Evolutionary conservation across 257 asterid species (phyloP).

Genomic region (Capsicum rhomboideum): DNA sequence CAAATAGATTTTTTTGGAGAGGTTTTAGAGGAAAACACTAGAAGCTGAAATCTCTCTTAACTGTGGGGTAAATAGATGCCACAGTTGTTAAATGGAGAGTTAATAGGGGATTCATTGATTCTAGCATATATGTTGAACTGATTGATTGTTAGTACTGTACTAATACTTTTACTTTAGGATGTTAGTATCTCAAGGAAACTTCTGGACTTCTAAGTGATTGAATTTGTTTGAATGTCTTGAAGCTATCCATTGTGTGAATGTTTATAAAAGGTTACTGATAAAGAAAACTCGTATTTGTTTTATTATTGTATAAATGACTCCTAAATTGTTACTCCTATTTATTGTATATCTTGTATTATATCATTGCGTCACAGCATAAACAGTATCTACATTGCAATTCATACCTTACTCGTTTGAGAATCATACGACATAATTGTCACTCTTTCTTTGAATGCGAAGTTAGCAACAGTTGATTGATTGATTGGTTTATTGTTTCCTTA

Average conservation of each 20-base stretch:
- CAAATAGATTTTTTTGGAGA: background rate
- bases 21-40: too few relatives aligned
- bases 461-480: too few relatives aligned
- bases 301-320: too few relatives aligned
- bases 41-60: background rate
- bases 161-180: conserved; percentile 31
- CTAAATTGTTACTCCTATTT: too few relatives aligned
- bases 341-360: too few relatives aligned
- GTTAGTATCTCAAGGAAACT: conserved; percentile 18
- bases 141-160: conserved; percentile 22
- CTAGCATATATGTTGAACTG: background rate
- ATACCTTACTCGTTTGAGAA: background rate
- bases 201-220: conserved; percentile 22
- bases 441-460: too few relatives aligned
- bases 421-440: background rate
- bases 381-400: background rate
- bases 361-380: background rate
- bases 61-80: background rate
- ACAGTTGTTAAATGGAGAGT: background rate
- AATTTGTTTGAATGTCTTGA: conserved; percentile 37
- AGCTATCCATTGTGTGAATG: too few relatives aligned
- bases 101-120: background rate
- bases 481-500: too few relatives aligned
- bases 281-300: background rate
- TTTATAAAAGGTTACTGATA: background rate